Base-by-base conservation (phyloP, 805 yeast species). In the Candida gorgasii region DNA sequence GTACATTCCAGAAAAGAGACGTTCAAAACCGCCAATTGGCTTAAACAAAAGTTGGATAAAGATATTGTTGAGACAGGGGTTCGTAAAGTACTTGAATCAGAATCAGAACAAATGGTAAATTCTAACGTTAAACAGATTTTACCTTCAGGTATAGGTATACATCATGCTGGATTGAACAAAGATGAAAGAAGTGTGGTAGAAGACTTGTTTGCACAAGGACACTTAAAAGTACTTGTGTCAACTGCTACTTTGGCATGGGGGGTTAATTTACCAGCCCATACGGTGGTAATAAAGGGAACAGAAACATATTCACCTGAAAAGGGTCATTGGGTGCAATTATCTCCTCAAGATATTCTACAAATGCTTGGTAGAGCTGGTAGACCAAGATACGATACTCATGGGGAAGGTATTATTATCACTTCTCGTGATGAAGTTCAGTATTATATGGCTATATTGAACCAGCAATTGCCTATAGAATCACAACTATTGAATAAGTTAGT, bases 331-430 rank as follows among this genome's bases (percentile, higher is more conserved):
- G 80, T 80, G 2, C 93, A 87, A 55, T 67, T 92, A n/a, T 84
- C 96, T 0, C 95, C 97, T 0, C 99, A 92, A 55, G 98, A 93
- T 64, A 84, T 92, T 28, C 62, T 92, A 8, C 99, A 92, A 65
- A 92, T 92, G 98, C 72, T 92, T n/a, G 98, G 98, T 27, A 80
- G 98, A 69, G 98, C 98, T 14, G 98, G 98, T 52, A 77, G 99
- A 63, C 99, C 99, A 0, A 74, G 97, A 40, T 93, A 85, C 63
- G 99, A 92, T 61, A 80, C 81, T 13, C 79, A 81, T 54, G 99
- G 99, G 54, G 96, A 88, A 53, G 99, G 98, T 67, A 81, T 92
- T 3, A 87, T 92, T 23, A 88, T 92, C 37, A 93, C 98, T 0
- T 76, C 90, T 0, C 93, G 87, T 45, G 81, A 82, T 15, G 95